A percentile compares a stretch with the other conserved stretches of the same genome.
Conservation (phyloP, 805 yeast genomes). For the Maudiozyma pseudohumilis region DNA sequence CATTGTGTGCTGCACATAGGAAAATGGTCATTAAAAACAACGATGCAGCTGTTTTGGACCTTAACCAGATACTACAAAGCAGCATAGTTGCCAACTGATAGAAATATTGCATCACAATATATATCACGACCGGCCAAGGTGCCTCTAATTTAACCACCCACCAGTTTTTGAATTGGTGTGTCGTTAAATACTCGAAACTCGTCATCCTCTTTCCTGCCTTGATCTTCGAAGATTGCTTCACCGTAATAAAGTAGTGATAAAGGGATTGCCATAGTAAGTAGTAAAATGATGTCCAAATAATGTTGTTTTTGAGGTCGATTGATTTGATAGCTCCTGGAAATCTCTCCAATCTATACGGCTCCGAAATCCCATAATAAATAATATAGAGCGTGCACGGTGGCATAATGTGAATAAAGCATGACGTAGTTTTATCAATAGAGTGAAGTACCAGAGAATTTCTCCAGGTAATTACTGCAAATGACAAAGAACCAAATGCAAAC, state of each 20-base stretch:
- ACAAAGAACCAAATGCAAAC: slow-evolving; percentile 75
- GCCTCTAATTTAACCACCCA: slow-evolving; percentile 88
- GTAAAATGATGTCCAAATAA: slow-evolving; percentile 68
- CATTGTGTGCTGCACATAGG: slow-evolving; percentile 74
- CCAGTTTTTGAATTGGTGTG: slow-evolving; percentile 48
- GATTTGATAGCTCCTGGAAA: slow-evolving; percentile 70
- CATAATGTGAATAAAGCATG: slow-evolving; percentile 79
- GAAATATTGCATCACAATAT: slow-evolving; percentile 74
- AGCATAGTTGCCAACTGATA: slow-evolving; percentile 84
- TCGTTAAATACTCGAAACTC: slow-evolving; percentile 75
- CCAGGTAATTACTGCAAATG: slow-evolving; percentile 95
- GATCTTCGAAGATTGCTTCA: slow-evolving; percentile 67
- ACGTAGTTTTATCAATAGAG: slow-evolving; percentile 84
- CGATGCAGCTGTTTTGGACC: slow-evolving; percentile 55
- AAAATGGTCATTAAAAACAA: slow-evolving; percentile 65
- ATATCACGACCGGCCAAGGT: slow-evolving; percentile 78
- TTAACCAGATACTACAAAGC: slow-evolving; percentile 82
- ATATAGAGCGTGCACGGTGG: slow-evolving; percentile 87
- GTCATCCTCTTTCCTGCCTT: slow-evolving; percentile 71
- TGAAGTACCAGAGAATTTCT: slow-evolving; percentile 87
- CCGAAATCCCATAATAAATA: slow-evolving; percentile 66
- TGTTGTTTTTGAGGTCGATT: slow-evolving; percentile 38
- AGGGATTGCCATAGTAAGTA: slow-evolving; percentile 84
- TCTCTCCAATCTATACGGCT: slow-evolving; percentile 40
- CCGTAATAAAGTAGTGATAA: slow-evolving; percentile 87